These are phyloP conservation scores for Fomes fomentarius DNA, from an alignment of 1,284 basidiomycete species.

Conservation along the genomic window DNA sequence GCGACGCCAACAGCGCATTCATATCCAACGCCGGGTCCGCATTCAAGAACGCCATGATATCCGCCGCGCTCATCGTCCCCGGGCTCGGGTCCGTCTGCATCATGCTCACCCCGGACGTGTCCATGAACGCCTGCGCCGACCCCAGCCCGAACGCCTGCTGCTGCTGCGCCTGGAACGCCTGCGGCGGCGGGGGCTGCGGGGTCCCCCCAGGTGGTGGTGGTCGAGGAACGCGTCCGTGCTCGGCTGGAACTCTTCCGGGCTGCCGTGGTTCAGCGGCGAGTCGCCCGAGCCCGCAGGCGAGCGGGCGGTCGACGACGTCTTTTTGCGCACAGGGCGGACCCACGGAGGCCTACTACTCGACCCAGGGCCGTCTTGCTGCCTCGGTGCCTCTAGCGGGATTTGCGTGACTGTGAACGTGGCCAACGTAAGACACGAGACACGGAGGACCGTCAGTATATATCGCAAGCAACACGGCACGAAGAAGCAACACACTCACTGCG, in stretches of 20 bases:
- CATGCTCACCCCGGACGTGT: conserved; percentile 25
- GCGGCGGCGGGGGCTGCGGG: conserved; percentile 24
- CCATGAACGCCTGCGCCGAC: conserved; percentile 30
- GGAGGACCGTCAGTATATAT: not conserved
- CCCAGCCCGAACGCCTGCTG: conserved; percentile 28
- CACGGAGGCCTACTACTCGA: conserved; percentile 70
- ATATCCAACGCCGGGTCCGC: conserved; percentile 38
- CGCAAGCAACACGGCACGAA: not conserved
- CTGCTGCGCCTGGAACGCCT: conserved; percentile 19
- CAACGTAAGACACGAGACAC: not conserved
- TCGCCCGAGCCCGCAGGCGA: conserved; percentile 45
- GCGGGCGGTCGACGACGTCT: conserved; percentile 51
- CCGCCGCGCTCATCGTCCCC: conserved; percentile 33
- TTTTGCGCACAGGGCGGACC: conserved; percentile 85
- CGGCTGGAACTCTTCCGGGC: conserved; percentile 65
- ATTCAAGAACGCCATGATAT: conserved; percentile 40
- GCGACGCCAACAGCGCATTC: conserved; percentile 33
- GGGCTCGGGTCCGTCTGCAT: conserved; percentile 22
- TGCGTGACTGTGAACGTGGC: conserved; percentile 73
- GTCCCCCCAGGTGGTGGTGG: conserved; percentile 34
- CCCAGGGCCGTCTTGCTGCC: conserved; percentile 51
- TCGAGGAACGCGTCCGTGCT: conserved; percentile 58
- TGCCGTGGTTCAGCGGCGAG: conserved; percentile 59
- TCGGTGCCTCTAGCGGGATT: conserved; percentile 76
- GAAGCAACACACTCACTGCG: conserved; percentile 59